Evolutionary conservation across 2,329 filamentous ascomycete species (phyloP), one percentile per base, ranked within the genome.

Genomic region (Beauveria bassiana): DNA sequence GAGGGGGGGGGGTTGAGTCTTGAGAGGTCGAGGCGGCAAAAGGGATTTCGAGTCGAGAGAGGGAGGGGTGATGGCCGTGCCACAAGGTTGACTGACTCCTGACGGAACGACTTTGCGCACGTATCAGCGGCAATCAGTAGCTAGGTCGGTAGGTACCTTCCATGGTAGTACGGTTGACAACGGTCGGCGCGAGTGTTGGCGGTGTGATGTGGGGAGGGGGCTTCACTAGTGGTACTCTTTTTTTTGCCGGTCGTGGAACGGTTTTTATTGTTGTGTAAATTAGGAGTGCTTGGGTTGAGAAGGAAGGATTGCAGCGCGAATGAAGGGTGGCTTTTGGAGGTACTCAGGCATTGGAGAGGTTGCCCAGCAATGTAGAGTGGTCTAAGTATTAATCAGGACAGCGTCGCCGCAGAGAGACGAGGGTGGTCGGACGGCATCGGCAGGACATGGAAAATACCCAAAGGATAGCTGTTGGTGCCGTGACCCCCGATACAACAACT

Each of bases 51-150:
- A n/a, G 51, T 34, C 43, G 31, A n/a, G 45, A 61, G 59, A 61
- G 59, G 58, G 58, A 61, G 51, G 58, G 58, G 58, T 60, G 49
- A 50, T 42, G 59, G 43, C 59, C 59, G 59, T 61, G 59, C 59
- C 28, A 61, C 59, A 28, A 8, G 45, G 18, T 55, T 45, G 50
- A 55, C 51, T 61, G 58, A 47, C 58, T 61, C 51, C 59, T 61
- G 51, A 45, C 43, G 53, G 20, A 46, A 46, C 42, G 50, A 53
- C 28, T 46, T 46, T 42, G 38, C 16, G 34, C 24, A 51, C 34
- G 46, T 54, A 34, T 38, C 34, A 38, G 34, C 34, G 14, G 34
- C 34, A 38, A 38, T 38, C 34, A 38, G 34, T 14, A 16, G 14
- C 12, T 38, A 38, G 12, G 34, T 16, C 4, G 34, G 34, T 38